phyloP scores from a whole-genome alignment of 2,329 filamentous ascomycete genomes.

The Alternaria alternata region DNA sequence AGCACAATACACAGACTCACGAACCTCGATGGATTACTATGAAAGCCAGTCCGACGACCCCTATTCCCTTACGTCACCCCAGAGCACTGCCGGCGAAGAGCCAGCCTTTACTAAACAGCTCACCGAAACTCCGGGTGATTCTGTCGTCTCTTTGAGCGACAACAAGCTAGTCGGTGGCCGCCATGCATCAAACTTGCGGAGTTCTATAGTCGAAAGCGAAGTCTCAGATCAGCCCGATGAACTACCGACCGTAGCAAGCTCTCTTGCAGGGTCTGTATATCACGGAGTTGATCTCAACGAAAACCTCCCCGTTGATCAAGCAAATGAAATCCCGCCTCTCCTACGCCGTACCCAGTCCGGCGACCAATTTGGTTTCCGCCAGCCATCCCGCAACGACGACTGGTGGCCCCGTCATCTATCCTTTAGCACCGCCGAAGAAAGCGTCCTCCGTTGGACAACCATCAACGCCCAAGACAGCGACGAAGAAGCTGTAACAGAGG shows the following conservation, averaged over 20 bases:
- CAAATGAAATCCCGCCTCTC: constrained; percentile 58
- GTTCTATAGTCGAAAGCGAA: constrained; percentile 28
- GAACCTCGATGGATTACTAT: constrained; percentile 16
- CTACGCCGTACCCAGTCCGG: constrained; percentile 71
- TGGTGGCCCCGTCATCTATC: constrained; percentile 77
- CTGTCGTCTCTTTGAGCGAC: constrained; percentile 30
- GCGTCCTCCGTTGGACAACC: constrained; percentile 69
- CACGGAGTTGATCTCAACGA: constrained; percentile 65
- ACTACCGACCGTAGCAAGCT: constrained; percentile 58
- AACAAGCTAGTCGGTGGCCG: constrained; percentile 30
- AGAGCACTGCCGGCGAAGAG: constrained; percentile 28
- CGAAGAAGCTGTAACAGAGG: constrained; percentile 27
- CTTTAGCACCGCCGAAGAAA: constrained; percentile 78
- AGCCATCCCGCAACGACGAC: constrained; percentile 60
- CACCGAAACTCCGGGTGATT: constrained; percentile 47
- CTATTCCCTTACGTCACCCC: constrained; percentile 22
- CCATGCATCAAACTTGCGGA: constrained; percentile 24
- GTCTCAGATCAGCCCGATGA: constrained; percentile 40
- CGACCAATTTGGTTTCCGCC: constrained; percentile 38
- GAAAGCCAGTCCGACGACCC: constrained; percentile 20
- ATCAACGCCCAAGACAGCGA: constrained; percentile 26
- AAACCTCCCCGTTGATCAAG: constrained; percentile 54
- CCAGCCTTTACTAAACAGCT: constrained; percentile 45
- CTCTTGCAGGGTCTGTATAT: constrained; percentile 66
- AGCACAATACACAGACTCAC: constrained; percentile 18